These are phyloP conservation scores for Alternaria infectoria DNA, from an alignment of 2,329 filamentous ascomycete species.

Conservation along the genomic window DNA sequence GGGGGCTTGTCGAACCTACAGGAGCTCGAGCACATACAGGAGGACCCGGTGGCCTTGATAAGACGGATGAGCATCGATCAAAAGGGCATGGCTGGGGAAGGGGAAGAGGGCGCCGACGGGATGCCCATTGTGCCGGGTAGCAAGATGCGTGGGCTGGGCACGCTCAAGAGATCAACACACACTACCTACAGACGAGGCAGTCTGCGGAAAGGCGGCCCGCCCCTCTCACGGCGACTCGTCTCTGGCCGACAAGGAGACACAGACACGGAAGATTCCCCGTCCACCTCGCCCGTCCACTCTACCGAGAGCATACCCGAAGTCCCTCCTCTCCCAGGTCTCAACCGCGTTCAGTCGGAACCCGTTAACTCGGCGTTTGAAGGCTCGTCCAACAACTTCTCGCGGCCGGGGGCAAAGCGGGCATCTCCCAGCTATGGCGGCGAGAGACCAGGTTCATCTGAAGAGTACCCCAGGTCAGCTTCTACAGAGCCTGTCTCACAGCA, in stretches of 20 bases:
- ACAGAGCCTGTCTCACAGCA: conserved; percentile 33
- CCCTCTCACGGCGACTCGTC: conserved; percentile 74
- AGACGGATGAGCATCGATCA: conserved; percentile 69
- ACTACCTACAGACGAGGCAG: conserved; percentile 93
- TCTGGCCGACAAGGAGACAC: conserved; percentile 65
- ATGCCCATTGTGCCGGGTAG: conserved; percentile 84
- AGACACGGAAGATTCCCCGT: conserved; percentile 61
- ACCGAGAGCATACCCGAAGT: conserved; percentile 43
- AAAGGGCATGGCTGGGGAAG: conserved; percentile 48
- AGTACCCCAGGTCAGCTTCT: conserved; percentile 24
- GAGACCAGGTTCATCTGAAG: conserved; percentile 34
- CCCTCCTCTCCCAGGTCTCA: conserved; percentile 53
- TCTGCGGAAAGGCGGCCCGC: conserved; percentile 75
- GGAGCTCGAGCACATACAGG: conserved; percentile 80
- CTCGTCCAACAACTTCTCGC: conserved; percentile 63
- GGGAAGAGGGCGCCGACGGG: conserved; percentile 26
- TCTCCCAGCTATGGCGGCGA: conserved; percentile 27
- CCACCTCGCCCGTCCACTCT: conserved; percentile 56
- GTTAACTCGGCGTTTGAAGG: conserved; percentile 47
- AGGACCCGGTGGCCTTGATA: conserved; percentile 75
- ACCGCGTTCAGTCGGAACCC: conserved; percentile 74
- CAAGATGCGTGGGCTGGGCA: conserved; percentile 73
- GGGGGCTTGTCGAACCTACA: conserved; percentile 63
- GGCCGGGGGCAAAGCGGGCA: conserved; percentile 53
- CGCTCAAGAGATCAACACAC: conserved; percentile 85